Base-by-base conservation (phyloP, 805 yeast species). In the Yamadazyma scolyti region DNA sequence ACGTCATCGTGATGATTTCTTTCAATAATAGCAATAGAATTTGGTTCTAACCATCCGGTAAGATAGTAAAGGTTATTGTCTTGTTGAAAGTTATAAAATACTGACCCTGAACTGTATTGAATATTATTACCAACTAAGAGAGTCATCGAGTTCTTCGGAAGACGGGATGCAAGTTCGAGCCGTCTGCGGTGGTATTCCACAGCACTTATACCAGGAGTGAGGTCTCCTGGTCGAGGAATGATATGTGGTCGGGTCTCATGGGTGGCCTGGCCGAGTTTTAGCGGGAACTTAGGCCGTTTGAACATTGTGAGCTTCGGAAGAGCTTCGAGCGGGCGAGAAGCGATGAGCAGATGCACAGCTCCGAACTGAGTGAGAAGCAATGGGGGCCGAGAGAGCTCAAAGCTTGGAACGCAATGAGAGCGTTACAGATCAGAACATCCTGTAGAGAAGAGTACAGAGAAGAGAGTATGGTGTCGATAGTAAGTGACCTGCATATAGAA, bases 1-100 rank as follows among this genome's bases (percentile, higher is more conserved):
- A 75, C 65, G 30, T 77, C 74, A 16, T 71, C 74, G 8, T 54
- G 61, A 20, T 63, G 58, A 24, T 77, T 73, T 44, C 78, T 80
- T 44, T 83, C 94, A 26, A 86, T 56, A 7, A 81, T 54, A 40
- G 76, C 73, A 39, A 80, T 73, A 0, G 94, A 76, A 42, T 84
- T 81, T 3, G 97, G 96, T 50, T 89, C 97, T 39, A 84, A 72
- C 86, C 94, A 88, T 3, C 97, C 97, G 2, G 95, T 82, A 37
- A 90, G 57, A 54, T 90, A 90, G 57, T 63, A 89, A 13, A 93
- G 65, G 52, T 93, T 88, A 32, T 84, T 90, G 51, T 89, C 82
- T 59, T 93, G 99, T 50, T 90, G 94, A 52, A 93, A 93, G 22
- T 83, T 82, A 51, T 89, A 79, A 48, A 93, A 93, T 1, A 90